Evolutionary conservation across 2,329 filamentous ascomycete genomes (phyloP), one percentile per base, ranked within the genome.

Genomic region (Calonectria multiphialidica): DNA sequence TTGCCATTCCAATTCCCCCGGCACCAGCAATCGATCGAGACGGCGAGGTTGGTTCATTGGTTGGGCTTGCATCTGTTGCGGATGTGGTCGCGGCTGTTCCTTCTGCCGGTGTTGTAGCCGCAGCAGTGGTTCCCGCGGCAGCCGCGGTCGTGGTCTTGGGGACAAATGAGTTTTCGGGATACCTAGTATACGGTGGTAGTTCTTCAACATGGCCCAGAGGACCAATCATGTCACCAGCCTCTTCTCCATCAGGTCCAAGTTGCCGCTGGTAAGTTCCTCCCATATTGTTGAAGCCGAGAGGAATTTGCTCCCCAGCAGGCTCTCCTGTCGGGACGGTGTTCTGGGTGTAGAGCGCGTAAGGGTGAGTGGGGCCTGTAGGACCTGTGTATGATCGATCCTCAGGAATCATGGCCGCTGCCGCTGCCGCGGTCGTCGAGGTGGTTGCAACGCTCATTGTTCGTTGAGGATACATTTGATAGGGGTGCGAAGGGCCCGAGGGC

Each of bases 171-270:
- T 95, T 93, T 65, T 97, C 94, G 2, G 96, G 95, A 83, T 97
- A 98, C 81, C 95, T 90, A 16, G 95, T 94, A 81, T 98, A 98
- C 0, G 96, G 96, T 15, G 96, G 96, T 21, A 98, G 86, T 82
- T 98, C 95, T 83, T 98, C 96, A 1, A 94, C 93, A 80, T 98
- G 95, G 1, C 96, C 96, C 79, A 98, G 92, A 0, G 94, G 94
- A 1, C 95, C 95, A 64, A 98, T 93, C 66, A 98, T 91, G 81
- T 96, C 95, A 57, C 93, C 95, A n/a, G 90, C 87, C 77, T 98
- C 96, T 83, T 98, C 95, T 65, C 95, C 95, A 69, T 95, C 94
- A 0, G 94, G 93, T 0, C 93, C 94, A 64, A 95, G 84, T 64
- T 93, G 91, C 74, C 94, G 88, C 79, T 93, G 93, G 78, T 95